Percentiles rank a stretch among this genome's conserved stretches.
Evolutionary conservation across 106 monocot species (phyloP).

Genomic region (Phalaenopsis equestris): DNA sequence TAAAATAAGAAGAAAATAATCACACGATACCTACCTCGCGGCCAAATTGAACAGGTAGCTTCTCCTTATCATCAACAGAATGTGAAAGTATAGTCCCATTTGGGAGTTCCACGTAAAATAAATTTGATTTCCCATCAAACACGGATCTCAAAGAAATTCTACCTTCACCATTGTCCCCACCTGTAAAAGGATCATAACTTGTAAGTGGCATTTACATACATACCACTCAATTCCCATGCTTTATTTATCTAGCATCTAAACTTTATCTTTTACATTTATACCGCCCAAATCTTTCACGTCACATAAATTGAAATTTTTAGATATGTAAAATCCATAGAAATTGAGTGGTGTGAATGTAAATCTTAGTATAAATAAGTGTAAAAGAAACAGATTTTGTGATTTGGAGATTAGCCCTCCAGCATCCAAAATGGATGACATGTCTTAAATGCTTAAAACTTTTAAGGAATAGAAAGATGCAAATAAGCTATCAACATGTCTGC

Average conservation of each 20-base stretch:
- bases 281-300: no score
- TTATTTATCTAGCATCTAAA: no score
- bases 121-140: constrained; percentile 49
- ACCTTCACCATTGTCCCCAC: constrained; percentile 15
- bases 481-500: not conserved
- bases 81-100: constrained; percentile 51
- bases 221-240: no score
- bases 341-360: no score
- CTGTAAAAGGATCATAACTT: constrained; percentile 25
- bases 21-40: constrained; percentile 56
- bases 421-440: not conserved
- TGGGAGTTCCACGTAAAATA: constrained; percentile 88
- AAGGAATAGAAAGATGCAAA: not conserved
- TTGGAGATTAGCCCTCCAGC: not conserved
- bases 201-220: not conserved
- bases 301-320: no score
- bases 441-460: not conserved
- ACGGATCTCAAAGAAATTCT: constrained; percentile 47
- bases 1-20: not conserved
- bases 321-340: no score
- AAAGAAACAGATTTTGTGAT: not conserved
- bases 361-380: not conserved
- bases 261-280: no score
- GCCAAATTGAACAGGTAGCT: constrained; percentile 85
- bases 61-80: constrained; percentile 52